Percentiles rank a stretch among this genome's conserved stretches.
Evolutionary conservation across 108 stramenopile genomes (phyloP).

Genomic region (Cylindrotheca closterium): DNA sequence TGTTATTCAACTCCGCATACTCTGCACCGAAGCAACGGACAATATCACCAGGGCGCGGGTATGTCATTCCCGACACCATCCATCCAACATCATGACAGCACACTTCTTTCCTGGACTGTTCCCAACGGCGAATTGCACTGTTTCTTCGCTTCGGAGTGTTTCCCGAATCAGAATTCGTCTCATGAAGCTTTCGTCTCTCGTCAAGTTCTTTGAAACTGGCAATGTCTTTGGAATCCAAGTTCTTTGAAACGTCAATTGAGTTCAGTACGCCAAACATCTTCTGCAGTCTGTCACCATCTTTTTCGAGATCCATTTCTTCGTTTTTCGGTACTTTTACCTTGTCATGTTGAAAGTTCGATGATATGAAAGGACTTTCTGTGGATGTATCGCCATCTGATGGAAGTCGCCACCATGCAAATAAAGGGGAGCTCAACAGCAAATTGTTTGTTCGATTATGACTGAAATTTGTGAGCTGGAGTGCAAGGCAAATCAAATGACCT

Average conservation of each 20-base stretch:
- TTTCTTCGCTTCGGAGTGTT: neutral
- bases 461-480: constrained; percentile 27
- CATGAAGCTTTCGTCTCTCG: neutral
- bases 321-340: too few species aligned
- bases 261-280: constrained; percentile 21
- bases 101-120: neutral
- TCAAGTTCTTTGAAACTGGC: neutral
- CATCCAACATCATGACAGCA: constrained; percentile 12
- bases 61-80: constrained; percentile 19
- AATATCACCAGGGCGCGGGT: constrained; percentile 35
- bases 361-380: too few species aligned
- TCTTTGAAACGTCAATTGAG: constrained; percentile 8
- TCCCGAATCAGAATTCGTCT: neutral
- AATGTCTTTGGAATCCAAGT: constrained; percentile 4
- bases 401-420: constrained; percentile 21
- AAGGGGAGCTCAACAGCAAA: constrained; percentile 8
- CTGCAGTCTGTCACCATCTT: neutral
- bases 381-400: neutral
- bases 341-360: too few species aligned
- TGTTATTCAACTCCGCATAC: too few species aligned
- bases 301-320: neutral
- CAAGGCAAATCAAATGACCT: constrained; percentile 22
- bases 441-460: neutral
- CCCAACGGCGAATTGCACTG: neutral
- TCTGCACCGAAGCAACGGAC: constrained; percentile 19